Evolutionary conservation across 2,329 filamentous ascomycete species (phyloP), one percentile per base, ranked within the genome.

Genomic region (Plectosphaerella plurivora): DNA sequence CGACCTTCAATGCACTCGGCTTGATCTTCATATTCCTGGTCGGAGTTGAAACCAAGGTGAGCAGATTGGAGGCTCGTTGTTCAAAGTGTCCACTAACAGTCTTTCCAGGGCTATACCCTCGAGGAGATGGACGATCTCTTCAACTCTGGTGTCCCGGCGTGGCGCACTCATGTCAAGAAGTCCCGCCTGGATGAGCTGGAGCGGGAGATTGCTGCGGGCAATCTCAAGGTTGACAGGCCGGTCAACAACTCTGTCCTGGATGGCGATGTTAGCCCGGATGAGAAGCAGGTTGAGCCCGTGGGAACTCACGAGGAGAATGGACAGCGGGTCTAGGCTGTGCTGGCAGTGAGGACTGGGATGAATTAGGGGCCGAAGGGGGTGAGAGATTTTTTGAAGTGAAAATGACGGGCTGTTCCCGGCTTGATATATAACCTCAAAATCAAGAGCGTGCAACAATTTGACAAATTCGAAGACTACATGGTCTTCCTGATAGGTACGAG

Each of bases 121-220:
- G 88, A 92, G 63, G 87, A 92, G 64, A 85, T 91, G 66, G 87
- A 89, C 58, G 81, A 82, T 14, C 84, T 91, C 57, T 92, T 92
- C 64, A 75, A 82, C 59, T 75, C 77, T 8, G 80, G 79, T 1
- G 63, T 74, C 2, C 79, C 78, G 2, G 79, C 84, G 4, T 87
- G 84, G 84, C 79, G 75, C 65, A 73, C 68, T 6, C 64, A 61
- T 35, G 63, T 66, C 49, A 73, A 71, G 59, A 61, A 58, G 5
- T 76, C 72, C 39, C 65, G 75, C 22, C 67, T 81, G 28, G 77
- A 81, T 44, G 61, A 69, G 41, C 56, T 81, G 6, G 64, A 74
- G 59, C 68, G 64, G 45, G 73, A 79, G 53, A 81, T 81, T 51
- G 75, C 77, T 60, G 63, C 64, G 24, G 74, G 74, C 2, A 68